These are phyloP conservation scores for Nakazawaea wyomingensis DNA, from an alignment of 805 yeast species.

Conservation along the genomic window DNA sequence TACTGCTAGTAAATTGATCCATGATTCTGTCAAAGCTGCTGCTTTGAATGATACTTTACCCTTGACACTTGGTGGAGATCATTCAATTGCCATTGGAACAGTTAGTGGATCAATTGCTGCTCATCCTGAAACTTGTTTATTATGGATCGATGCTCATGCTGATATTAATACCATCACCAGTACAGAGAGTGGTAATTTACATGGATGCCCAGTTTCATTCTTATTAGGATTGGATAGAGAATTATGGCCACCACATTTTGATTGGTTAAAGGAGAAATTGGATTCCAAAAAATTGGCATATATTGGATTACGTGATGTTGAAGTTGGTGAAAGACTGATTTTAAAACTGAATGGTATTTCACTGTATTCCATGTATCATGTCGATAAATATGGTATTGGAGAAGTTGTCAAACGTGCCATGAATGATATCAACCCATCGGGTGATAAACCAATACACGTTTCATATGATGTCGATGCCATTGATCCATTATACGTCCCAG, in stretches of 20 bases:
- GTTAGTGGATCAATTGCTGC: constrained; percentile 75
- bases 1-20: constrained; percentile 60
- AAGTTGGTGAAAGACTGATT: constrained; percentile 74
- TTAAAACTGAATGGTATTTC: constrained; percentile 66
- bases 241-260: constrained; percentile 64
- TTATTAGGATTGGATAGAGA: constrained; percentile 73
- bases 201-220: constrained; percentile 95
- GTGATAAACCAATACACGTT: constrained; percentile 71
- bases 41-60: constrained; percentile 54
- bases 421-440: constrained; percentile 66
- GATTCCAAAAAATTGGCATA: constrained; percentile 74
- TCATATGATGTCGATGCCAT: constrained; percentile 96
- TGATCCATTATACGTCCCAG: constrained; percentile 91
- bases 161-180: constrained; percentile 87
- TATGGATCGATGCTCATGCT: constrained; percentile 99
- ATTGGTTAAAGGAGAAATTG: constrained; percentile 65
- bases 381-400: constrained; percentile 90
- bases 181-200: constrained; percentile 85
- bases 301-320: constrained; percentile 93
- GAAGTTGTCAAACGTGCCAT: constrained; percentile 90
- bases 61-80: constrained; percentile 93
- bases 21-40: constrained; percentile 50
- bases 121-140: constrained; percentile 80
- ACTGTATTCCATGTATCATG: constrained; percentile 93
- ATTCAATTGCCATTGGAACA: constrained; percentile 92